Percentiles rank a stretch among this genome's conserved stretches.
These are phyloP conservation scores for Xanthoceras sorbifolium DNA, from an alignment of 345 rosid species.

Conservation along the genomic window DNA sequence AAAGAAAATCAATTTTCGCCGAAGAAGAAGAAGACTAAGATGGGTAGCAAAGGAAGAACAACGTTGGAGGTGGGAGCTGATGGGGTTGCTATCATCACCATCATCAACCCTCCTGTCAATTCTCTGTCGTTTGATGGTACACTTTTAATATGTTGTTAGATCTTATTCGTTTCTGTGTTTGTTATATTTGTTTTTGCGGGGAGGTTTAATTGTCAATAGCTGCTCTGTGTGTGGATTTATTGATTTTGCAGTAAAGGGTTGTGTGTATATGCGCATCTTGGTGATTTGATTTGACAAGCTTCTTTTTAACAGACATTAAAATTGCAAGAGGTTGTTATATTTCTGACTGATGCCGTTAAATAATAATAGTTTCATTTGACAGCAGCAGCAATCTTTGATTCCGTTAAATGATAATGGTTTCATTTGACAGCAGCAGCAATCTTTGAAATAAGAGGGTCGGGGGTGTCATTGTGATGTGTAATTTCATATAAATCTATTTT, in stretches of 20 bases:
- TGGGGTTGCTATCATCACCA: constrained; percentile 86
- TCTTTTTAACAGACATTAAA: neutral
- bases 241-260: neutral
- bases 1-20: neutral
- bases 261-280: neutral
- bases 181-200: neutral
- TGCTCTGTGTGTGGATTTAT: neutral
- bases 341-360: neutral
- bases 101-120: constrained; percentile 91
- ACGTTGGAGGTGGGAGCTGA: constrained; percentile 76
- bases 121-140: constrained; percentile 83
- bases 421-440: neutral
- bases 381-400: neutral
- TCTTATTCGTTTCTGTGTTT: neutral
- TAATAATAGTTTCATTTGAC: neutral
- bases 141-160: neutral
- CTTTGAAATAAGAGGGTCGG: neutral
- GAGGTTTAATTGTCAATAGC: neutral
- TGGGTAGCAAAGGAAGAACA: constrained; percentile 65
- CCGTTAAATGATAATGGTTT: neutral
- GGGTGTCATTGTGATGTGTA: neutral
- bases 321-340: neutral
- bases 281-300: neutral
- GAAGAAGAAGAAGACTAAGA: neutral
- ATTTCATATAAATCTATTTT: neutral